A percentile compares a stretch with the other conserved stretches of the same genome.
These are phyloP conservation scores for Cercospora nicotianae DNA, from an alignment of 2,329 filamentous ascomycete species.

Conservation along the genomic window DNA sequence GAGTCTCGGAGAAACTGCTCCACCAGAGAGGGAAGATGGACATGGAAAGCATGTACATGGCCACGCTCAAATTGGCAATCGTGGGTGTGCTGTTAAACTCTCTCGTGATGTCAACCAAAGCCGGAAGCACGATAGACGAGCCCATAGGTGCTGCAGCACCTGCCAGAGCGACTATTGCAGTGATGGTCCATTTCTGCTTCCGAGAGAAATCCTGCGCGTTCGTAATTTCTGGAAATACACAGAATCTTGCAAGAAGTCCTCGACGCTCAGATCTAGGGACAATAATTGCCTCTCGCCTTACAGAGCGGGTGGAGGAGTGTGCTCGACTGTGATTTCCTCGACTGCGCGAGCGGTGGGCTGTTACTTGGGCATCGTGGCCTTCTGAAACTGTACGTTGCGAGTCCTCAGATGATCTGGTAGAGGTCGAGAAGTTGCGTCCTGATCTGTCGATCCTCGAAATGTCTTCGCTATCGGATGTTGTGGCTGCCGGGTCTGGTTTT, in stretches of 20 bases:
- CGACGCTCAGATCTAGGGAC: slow-evolving; percentile 60
- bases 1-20: slow-evolving; percentile 73
- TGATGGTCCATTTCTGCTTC: slow-evolving; percentile 81
- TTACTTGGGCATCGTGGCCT: slow-evolving; percentile 34
- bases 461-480: slow-evolving; percentile 24
- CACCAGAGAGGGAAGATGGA: slow-evolving; percentile 84
- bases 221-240: slow-evolving; percentile 76
- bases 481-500: slow-evolving; percentile 19
- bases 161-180: slow-evolving; percentile 72
- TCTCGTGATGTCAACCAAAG: slow-evolving; percentile 62
- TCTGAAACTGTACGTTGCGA: slow-evolving; percentile 31
- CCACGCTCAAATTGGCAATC: slow-evolving; percentile 72
- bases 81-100: slow-evolving; percentile 65
- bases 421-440: slow-evolving; percentile 19
- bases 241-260: slow-evolving; percentile 69
- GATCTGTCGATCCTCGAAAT: slow-evolving; percentile 13
- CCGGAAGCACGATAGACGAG: slow-evolving; percentile 77
- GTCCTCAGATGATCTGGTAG: slow-evolving; percentile 22
- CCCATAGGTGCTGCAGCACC: slow-evolving; percentile 79
- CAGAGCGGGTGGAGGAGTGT: slow-evolving; percentile 31
- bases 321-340: slow-evolving; percentile 30
- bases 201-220: slow-evolving; percentile 71
- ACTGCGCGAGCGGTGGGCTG: slow-evolving; percentile 29
- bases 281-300: slow-evolving; percentile 38
- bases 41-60: slow-evolving; percentile 78